Evolutionary conservation across 2,329 filamentous ascomycete species (phyloP).

Genomic region (Aphanoascus verrucosus): DNA sequence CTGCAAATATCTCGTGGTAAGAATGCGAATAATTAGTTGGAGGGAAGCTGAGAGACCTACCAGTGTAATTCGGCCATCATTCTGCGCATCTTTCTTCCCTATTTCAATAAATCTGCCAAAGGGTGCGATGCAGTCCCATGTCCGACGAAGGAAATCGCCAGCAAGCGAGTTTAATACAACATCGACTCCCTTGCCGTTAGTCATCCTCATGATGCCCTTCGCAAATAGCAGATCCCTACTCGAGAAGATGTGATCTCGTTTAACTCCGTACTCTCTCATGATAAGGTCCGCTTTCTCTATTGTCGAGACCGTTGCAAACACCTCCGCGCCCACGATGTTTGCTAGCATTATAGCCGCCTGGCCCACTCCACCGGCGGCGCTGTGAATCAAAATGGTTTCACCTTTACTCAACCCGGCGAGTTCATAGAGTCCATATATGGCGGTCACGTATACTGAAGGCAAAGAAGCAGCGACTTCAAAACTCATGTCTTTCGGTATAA

Average conservation of each 20-base stretch:
- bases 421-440: conserved; percentile 11
- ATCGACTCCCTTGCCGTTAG: conserved; percentile 14
- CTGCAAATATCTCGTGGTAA: neutral
- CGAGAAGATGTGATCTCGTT: conserved; percentile 14
- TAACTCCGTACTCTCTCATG: conserved; percentile 13
- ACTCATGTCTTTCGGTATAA: conserved; percentile 7
- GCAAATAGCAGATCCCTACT: conserved; percentile 12
- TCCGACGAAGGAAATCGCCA: conserved; percentile 13
- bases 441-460: conserved; percentile 14
- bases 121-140: conserved; percentile 14
- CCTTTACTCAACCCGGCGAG: conserved; percentile 14
- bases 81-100: conserved; percentile 11
- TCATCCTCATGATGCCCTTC: conserved; percentile 14
- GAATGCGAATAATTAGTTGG: neutral
- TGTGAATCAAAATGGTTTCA: conserved; percentile 20
- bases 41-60: neutral
- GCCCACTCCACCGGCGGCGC: conserved; percentile 18
- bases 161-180: conserved; percentile 16
- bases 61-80: conserved; percentile 6
- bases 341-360: conserved; percentile 19
- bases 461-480: conserved; percentile 15
- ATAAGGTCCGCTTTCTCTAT: conserved; percentile 16
- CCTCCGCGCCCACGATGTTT: conserved; percentile 16
- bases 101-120: conserved; percentile 17
- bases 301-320: conserved; percentile 19